These are phyloP conservation scores for Aphanocladium album DNA, from an alignment of 2,329 filamentous ascomycete species.

Conservation along the genomic window DNA sequence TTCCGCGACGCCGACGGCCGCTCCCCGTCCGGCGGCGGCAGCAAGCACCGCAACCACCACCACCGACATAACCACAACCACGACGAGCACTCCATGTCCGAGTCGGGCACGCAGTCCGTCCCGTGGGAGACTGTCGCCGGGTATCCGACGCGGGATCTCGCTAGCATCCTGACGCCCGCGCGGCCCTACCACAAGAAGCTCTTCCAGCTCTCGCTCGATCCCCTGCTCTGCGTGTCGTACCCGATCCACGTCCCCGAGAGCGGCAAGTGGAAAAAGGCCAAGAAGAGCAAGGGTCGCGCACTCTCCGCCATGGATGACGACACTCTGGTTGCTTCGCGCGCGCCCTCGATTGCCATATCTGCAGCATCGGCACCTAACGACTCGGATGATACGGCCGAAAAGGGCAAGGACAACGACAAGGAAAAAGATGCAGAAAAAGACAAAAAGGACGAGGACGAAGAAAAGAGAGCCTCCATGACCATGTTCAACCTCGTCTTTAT, in stretches of 20 bases:
- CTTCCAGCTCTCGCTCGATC: constrained; percentile 78
- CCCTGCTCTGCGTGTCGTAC: constrained; percentile 74
- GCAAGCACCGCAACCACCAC: background rate
- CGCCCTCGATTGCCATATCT: constrained; percentile 12
- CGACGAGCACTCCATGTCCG: constrained; percentile 52
- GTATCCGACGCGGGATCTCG: constrained; percentile 70
- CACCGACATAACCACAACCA: constrained; percentile 25
- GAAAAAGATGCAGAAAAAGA: constrained; percentile 27
- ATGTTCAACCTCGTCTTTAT: constrained; percentile 99
- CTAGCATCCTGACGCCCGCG: constrained; percentile 72
- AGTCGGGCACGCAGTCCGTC: constrained; percentile 52
- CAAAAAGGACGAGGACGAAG: constrained; percentile 46
- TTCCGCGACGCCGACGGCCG: constrained; percentile 28
- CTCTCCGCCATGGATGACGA: constrained; percentile 22
- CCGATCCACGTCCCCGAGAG: constrained; percentile 77
- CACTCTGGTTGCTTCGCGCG: constrained; percentile 25
- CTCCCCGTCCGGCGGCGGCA: constrained; percentile 25
- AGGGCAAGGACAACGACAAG: constrained; percentile 20
- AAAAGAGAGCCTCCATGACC: constrained; percentile 70
- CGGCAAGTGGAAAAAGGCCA: constrained; percentile 69
- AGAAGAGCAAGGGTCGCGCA: constrained; percentile 28
- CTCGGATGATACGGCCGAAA: constrained; percentile 20
- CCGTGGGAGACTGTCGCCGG: constrained; percentile 71
- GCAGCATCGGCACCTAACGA: constrained; percentile 21
- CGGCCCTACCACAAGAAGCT: constrained; percentile 72